These are phyloP conservation scores for Sicyos edulis DNA, from an alignment of 306 rosid genomes.

Conservation along the genomic window DNA sequence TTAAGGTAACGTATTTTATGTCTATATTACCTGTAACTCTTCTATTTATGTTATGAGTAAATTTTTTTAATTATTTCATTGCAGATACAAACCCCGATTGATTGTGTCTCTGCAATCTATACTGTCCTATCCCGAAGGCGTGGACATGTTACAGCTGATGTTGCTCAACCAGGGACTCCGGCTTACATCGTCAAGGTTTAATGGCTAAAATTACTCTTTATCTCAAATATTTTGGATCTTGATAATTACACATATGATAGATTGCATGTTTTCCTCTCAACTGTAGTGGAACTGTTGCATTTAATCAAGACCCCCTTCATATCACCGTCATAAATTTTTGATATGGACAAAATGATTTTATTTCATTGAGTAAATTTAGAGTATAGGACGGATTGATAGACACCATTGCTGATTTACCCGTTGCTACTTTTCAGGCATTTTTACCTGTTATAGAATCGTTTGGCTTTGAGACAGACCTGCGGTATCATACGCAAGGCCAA, in stretches of 20 bases:
- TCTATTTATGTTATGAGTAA: constrained; percentile 18
- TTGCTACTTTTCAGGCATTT: constrained; percentile 59
- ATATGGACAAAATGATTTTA: neutral
- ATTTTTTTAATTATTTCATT: constrained; percentile 27
- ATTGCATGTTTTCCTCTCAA: neutral
- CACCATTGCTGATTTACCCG: neutral
- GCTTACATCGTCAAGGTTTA: constrained; percentile 83
- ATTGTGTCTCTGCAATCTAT: constrained; percentile 95
- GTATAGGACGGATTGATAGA: neutral
- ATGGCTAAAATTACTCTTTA: constrained; percentile 20
- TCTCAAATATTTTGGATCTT: neutral
- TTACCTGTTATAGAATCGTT: constrained; percentile 94
- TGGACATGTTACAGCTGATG: constrained; percentile 98
- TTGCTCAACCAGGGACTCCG: constrained; percentile 99
- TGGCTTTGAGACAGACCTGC: constrained; percentile 94
- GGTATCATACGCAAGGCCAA: constrained; percentile 98
- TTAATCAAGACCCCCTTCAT: neutral
- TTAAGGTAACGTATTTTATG: neutral
- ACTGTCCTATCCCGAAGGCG: constrained; percentile 96
- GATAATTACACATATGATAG: neutral
- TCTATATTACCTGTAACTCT: constrained; percentile 18
- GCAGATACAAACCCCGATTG: constrained; percentile 97
- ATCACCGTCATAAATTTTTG: neutral
- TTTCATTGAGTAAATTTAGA: no score
- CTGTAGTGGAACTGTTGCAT: neutral